Percentiles rank a stretch among this genome's conserved stretches.
Evolutionary conservation across 1,284 basidiomycete genomes (phyloP).

Genomic region (Volvariella volvacea): DNA sequence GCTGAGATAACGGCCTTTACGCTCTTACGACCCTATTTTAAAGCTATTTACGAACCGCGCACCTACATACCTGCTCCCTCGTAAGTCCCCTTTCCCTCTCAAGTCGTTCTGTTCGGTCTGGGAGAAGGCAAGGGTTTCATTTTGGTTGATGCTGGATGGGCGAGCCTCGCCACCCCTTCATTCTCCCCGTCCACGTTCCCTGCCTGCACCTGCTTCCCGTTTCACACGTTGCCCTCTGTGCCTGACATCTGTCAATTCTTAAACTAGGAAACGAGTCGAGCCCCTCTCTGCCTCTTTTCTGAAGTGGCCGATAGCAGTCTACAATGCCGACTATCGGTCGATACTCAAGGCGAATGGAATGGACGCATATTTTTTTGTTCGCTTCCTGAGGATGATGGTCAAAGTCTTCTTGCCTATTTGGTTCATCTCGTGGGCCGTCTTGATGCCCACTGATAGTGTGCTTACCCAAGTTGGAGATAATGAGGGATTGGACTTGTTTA

Average conservation of each 20-base stretch:
- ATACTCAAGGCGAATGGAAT: slow-evolving; percentile 77
- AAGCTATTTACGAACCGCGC: slow-evolving; percentile 75
- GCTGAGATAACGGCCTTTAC: slow-evolving; percentile 67
- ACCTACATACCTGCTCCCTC: slow-evolving; percentile 52
- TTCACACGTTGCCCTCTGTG: no score
- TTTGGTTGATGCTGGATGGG: no score
- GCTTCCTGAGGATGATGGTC: slow-evolving; percentile 80
- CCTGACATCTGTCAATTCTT: no score
- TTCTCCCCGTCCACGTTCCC: no score
- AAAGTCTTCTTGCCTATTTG: slow-evolving; percentile 80
- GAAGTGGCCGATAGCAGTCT: slow-evolving; percentile 56
- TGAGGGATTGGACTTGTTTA: slow-evolving; percentile 68
- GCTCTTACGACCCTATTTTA: slow-evolving; percentile 64
- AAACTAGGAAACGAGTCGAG: slow-evolving; percentile 45
- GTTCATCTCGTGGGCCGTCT: slow-evolving; percentile 66
- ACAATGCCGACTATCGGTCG: slow-evolving; percentile 48
- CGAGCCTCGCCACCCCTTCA: no score
- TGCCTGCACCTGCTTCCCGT: no score
- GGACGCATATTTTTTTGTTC: slow-evolving; percentile 92
- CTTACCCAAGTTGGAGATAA: slow-evolving; percentile 40
- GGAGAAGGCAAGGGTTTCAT: no score
- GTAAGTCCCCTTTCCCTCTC: slow-evolving; percentile 26
- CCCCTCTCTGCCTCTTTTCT: slow-evolving; percentile 40
- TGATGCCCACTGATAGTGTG: slow-evolving; percentile 64
- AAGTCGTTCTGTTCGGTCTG: not conserved